A percentile compares a stretch with the other conserved stretches of the same genome.
Conservation (phyloP, 78 protist species). For the Diacronema lutheri region DNA sequence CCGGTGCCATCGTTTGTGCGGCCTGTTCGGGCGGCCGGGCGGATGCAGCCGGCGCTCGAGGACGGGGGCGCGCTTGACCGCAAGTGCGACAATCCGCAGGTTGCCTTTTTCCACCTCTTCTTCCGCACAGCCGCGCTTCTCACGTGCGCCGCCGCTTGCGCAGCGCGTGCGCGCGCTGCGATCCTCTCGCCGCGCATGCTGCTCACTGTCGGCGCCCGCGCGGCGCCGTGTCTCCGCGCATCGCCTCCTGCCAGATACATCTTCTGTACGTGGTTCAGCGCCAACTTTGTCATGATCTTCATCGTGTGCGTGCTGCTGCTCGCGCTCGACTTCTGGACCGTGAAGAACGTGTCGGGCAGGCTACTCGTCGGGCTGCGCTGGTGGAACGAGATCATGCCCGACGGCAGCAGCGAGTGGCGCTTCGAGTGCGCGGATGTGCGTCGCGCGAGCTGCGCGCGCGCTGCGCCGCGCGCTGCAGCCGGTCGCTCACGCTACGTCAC, state of each 20-base stretch:
- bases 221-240: not conserved
- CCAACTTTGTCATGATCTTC: constrained; percentile 17
- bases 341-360: constrained; percentile 22
- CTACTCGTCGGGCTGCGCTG: constrained; percentile 25
- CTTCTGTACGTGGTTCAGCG: not conserved
- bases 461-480: too few species aligned
- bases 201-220: not conserved
- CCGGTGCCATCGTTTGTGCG: too few species aligned
- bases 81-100: not conserved
- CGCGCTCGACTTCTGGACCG: constrained; percentile 51
- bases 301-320: constrained; percentile 12
- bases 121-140: not conserved
- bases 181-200: not conserved
- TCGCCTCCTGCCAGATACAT: not conserved
- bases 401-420: constrained; percentile 1
- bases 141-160: too few species aligned
- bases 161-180: not conserved
- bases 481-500: too few species aligned
- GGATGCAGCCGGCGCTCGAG: too few species aligned
- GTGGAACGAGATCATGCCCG: constrained; percentile 40
- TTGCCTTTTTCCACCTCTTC: not conserved
- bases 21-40: too few species aligned
- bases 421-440: not conserved
- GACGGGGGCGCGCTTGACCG: too few species aligned
- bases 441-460: not conserved